Conservation (phyloP, 176 grass and related monocot species). For the Echinochloa phyllopogon region DNA sequence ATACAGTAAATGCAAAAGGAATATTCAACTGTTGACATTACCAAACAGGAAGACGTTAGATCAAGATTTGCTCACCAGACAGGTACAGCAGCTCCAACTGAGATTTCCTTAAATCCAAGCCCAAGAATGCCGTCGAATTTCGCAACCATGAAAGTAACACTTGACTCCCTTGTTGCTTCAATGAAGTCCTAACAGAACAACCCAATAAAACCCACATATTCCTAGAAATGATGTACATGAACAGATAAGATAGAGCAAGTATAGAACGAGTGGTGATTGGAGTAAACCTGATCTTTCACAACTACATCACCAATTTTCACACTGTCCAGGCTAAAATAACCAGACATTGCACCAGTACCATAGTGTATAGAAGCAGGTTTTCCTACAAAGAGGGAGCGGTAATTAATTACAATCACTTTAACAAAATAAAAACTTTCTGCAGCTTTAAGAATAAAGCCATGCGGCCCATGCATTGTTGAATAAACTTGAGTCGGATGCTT, state of each 20-base stretch:
- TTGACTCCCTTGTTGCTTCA: conserved; percentile 69
- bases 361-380: conserved; percentile 69
- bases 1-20: conserved; percentile 2
- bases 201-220: conserved; percentile 26
- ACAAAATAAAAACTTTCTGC: background rate
- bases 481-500: background rate
- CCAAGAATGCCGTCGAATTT: conserved; percentile 95
- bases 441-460: background rate
- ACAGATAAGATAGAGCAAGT: conserved; percentile 13
- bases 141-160: conserved; percentile 69
- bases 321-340: conserved; percentile 73
- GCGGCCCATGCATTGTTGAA: background rate
- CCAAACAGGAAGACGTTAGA: background rate
- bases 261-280: conserved; percentile 10
- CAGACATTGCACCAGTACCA: conserved; percentile 76
- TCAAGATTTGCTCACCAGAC: conserved; percentile 61
- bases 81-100: conserved; percentile 57
- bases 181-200: conserved; percentile 63
- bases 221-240: background rate
- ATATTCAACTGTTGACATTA: conserved; percentile 8
- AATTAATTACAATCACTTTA: background rate
- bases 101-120: conserved; percentile 88
- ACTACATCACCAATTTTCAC: conserved; percentile 74
- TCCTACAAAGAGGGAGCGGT: conserved; percentile 49
- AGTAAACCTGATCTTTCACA: conserved; percentile 74